Conservation (phyloP, 768 basidiomycete genomes). For the Podaxis sp. region DNA sequence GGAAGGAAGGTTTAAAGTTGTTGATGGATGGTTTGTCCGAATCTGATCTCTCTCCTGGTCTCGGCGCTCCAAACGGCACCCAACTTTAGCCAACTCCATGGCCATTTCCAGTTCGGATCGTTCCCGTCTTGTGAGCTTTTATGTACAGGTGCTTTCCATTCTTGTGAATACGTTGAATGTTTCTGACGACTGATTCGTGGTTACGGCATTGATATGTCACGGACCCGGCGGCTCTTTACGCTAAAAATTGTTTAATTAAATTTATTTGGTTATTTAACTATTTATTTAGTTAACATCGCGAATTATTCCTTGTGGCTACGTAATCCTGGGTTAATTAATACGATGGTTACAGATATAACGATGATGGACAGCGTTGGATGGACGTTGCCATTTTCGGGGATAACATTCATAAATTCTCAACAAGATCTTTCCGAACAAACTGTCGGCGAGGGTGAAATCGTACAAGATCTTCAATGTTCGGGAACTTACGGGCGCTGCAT, state of each 20-base stretch:
- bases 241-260: neutral
- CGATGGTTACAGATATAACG: neutral
- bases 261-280: neutral
- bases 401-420: neutral
- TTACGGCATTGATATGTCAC: neutral
- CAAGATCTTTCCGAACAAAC: too few relatives aligned
- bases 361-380: neutral
- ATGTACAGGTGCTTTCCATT: conserved; percentile 8
- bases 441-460: conserved; percentile 2
- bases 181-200: neutral
- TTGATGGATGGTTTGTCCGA: conserved; percentile 8
- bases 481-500: neutral
- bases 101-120: conserved; percentile 7
- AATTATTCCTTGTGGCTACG: neutral
- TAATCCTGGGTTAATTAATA: neutral
- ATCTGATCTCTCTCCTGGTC: conserved; percentile 8
- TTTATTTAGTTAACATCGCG: neutral
- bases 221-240: conserved; percentile 2
- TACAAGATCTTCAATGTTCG: conserved; percentile 3
- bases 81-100: neutral
- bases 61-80: neutral
- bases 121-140: neutral
- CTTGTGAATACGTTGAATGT: conserved; percentile 4
- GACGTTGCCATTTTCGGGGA: neutral
- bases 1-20: conserved; percentile 15